These are phyloP conservation scores for Bromus sterilis DNA, from an alignment of 176 grass and related monocot genomes.

Conservation along the genomic window DNA sequence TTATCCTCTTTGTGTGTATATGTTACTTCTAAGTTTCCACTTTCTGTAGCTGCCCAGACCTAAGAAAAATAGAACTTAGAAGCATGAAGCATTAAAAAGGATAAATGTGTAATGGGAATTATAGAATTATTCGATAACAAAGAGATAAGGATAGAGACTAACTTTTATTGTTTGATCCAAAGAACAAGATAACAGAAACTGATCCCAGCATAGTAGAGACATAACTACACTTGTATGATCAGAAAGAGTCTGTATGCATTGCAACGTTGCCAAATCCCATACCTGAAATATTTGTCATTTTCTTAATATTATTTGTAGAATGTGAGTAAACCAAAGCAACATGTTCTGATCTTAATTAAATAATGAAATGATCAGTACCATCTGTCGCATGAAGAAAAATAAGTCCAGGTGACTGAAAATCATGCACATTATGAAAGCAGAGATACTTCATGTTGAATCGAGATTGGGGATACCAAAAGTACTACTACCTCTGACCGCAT, in stretches of 20 bases:
- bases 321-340: constrained; percentile 14
- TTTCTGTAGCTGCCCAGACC: constrained; percentile 85
- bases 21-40: constrained; percentile 74
- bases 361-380: not conserved
- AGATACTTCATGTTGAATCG: not conserved
- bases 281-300: constrained; percentile 58
- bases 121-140: not conserved
- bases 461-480: not conserved
- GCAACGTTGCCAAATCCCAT: constrained; percentile 86
- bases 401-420: not conserved
- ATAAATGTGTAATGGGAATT: not conserved
- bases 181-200: constrained; percentile 95
- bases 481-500: too few species aligned
- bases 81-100: not conserved
- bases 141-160: constrained; percentile 9
- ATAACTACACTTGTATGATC: constrained; percentile 80
- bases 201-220: constrained; percentile 94
- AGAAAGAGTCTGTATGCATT: constrained; percentile 86
- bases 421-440: constrained; percentile 4
- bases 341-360: constrained; percentile 2
- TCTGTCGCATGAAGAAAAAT: not conserved
- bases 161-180: constrained; percentile 97
- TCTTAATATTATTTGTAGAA: constrained; percentile 4
- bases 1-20: constrained; percentile 93
- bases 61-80: constrained; percentile 26